Evolutionary conservation across 2,329 filamentous ascomycete species (phyloP).

Genomic region (Pseudocercospora macadamiae): DNA sequence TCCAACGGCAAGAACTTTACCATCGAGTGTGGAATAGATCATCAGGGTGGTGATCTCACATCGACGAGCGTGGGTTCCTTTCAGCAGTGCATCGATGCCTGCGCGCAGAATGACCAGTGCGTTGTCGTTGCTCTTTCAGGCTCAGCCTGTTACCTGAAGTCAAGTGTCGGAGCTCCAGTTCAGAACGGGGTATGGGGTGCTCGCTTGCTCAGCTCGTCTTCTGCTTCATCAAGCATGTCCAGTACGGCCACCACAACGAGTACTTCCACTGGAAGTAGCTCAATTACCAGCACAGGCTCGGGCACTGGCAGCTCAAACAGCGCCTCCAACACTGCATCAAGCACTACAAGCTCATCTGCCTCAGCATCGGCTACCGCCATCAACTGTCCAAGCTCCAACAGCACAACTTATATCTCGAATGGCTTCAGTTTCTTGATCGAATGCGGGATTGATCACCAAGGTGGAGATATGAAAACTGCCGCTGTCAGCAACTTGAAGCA

Average conservation of each 20-base stretch:
- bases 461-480: conserved; percentile 33
- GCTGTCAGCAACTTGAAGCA: conserved; percentile 29
- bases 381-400: conserved; percentile 27
- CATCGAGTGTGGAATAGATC: conserved; percentile 31
- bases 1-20: conserved; percentile 34
- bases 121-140: conserved; percentile 39
- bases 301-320: conserved; percentile 13
- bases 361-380: conserved; percentile 17
- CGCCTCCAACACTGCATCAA: too few species aligned
- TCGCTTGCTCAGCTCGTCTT: conserved; percentile 27
- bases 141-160: conserved; percentile 39
- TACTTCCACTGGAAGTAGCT: neutral
- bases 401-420: conserved; percentile 25
- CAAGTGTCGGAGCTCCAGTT: conserved; percentile 26
- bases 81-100: conserved; percentile 36
- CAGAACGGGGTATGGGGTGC: conserved; percentile 33
- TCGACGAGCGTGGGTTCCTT: conserved; percentile 32
- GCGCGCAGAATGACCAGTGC: conserved; percentile 35
- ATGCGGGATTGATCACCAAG: conserved; percentile 38
- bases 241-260: conserved; percentile 13
- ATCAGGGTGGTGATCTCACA: conserved; percentile 34
- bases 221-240: neutral
- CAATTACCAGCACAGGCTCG: conserved; percentile 2
- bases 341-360: too few species aligned
- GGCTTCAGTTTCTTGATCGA: conserved; percentile 26